These are phyloP conservation scores for Dichomitus squalens DNA, from an alignment of 1,284 basidiomycete species.

Conservation along the genomic window DNA sequence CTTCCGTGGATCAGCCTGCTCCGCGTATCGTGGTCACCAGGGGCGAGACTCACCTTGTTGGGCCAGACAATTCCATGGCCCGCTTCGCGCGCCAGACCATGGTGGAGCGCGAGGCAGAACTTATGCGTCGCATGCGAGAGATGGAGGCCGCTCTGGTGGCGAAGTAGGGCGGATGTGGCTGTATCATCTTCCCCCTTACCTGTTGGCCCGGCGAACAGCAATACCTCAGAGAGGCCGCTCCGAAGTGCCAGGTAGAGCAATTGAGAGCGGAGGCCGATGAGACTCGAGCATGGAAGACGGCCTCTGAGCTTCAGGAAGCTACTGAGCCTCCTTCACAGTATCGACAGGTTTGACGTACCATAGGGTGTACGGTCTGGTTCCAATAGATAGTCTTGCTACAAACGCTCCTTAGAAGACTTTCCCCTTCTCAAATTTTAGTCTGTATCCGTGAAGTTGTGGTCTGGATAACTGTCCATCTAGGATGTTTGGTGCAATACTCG, in stretches of 20 bases:
- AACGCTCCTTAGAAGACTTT: too few relatives aligned
- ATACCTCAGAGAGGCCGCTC: constrained; percentile 1
- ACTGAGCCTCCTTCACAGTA: constrained; percentile 3
- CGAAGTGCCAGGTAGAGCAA: constrained; percentile 4
- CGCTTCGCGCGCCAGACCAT: constrained; percentile 13
- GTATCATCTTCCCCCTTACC: too few relatives aligned
- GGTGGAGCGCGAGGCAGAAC: constrained; percentile 16
- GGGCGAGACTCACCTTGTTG: constrained; percentile 12
- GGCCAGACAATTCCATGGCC: constrained; percentile 18
- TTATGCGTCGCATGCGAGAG: constrained; percentile 11
- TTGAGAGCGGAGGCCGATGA: constrained; percentile 12
- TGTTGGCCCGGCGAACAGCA: too few relatives aligned
- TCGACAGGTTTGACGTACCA: too few relatives aligned
- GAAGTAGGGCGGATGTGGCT: too few relatives aligned
- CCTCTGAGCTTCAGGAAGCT: constrained; percentile 7
- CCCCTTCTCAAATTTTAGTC: too few relatives aligned
- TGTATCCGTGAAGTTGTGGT: too few relatives aligned
- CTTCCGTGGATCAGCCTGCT: neutral
- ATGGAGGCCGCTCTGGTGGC: constrained; percentile 8
- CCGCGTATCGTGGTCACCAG: constrained; percentile 9
- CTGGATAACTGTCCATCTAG: too few relatives aligned
- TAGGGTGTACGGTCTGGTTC: too few relatives aligned
- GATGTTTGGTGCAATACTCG: too few relatives aligned
- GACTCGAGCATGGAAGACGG: constrained; percentile 3
- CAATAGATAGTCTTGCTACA: too few relatives aligned